phyloP scores from a whole-genome alignment of 2,329 filamentous ascomycete species.

The Diplodia sapinea region DNA sequence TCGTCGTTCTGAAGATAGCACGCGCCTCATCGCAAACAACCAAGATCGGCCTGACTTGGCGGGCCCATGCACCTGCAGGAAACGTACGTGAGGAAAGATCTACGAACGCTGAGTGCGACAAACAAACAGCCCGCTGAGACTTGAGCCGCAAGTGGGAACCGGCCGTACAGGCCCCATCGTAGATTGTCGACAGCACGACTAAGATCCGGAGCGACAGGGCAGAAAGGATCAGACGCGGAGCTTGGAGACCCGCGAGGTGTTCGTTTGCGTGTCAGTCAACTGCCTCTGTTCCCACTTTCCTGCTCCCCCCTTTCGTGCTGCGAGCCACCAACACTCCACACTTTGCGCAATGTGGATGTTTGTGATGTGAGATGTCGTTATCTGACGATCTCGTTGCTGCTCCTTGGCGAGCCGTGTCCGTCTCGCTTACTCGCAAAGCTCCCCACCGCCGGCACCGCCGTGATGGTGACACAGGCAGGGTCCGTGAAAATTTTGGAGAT shows the following conservation, averaged over 20 bases:
- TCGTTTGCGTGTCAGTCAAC: conserved; percentile 11
- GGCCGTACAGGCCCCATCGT: conserved; percentile 1
- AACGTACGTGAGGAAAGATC: conserved; percentile 25
- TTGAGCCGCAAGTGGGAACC: conserved; percentile 26
- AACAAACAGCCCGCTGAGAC: conserved; percentile 13
- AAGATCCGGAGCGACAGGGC: conserved; percentile 14
- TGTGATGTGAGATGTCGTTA: conserved; percentile 28
- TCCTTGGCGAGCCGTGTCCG: conserved; percentile 6
- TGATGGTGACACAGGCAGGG: background rate
- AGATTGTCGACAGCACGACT: conserved; percentile 1
- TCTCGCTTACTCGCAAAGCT: conserved; percentile 2
- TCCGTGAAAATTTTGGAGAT: background rate
- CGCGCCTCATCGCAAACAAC: conserved; percentile 11
- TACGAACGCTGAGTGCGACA: conserved; percentile 2
- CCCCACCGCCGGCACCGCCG: conserved; percentile 24
- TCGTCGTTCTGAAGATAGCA: background rate
- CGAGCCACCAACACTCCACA: conserved; percentile 11
- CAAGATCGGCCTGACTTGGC: background rate
- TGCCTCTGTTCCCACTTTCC: background rate
- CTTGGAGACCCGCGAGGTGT: background rate
- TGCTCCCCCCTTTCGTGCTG: background rate
- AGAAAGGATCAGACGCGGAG: background rate
- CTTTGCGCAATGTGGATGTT: conserved; percentile 7
- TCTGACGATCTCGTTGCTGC: conserved; percentile 22
- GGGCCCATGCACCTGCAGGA: background rate